Evolutionary conservation across 805 yeast species (phyloP).

Genomic region (Barnettozyma populi): DNA sequence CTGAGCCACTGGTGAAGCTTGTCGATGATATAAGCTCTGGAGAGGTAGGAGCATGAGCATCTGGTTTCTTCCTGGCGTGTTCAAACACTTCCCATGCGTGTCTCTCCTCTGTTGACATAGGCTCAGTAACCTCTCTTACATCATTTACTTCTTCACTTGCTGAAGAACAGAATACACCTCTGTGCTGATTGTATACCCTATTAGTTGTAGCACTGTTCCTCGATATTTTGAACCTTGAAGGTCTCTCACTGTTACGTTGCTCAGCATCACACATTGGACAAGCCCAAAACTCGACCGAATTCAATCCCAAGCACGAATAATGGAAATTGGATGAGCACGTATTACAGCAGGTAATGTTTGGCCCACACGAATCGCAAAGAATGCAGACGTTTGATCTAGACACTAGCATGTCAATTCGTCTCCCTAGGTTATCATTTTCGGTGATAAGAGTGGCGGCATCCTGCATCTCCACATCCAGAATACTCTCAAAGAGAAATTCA

Average conservation of each 20-base stretch:
- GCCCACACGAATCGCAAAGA: conserved; percentile 19
- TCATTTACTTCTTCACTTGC: conserved; percentile 1
- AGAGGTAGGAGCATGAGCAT: not conserved
- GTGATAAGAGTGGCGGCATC: conserved; percentile 4
- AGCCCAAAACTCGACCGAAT: conserved; percentile 30
- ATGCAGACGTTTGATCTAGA: conserved; percentile 20
- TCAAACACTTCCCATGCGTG: conserved; percentile 23
- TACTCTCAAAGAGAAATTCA: conserved; percentile 16
- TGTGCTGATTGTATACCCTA: conserved; percentile 20
- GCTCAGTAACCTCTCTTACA: conserved; percentile 9
- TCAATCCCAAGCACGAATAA: conserved; percentile 33
- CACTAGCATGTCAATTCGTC: conserved; percentile 18
- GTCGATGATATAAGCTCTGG: not conserved
- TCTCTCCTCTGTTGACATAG: conserved; percentile 19
- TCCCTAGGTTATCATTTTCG: conserved; percentile 11
- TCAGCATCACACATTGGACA: conserved; percentile 48
- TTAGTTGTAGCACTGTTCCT: conserved; percentile 25
- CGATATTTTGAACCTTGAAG: conserved; percentile 22
- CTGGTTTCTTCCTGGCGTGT: conserved; percentile 9
- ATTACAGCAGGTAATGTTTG: conserved; percentile 21
- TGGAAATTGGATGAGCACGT: conserved; percentile 38
- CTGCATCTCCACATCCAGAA: conserved; percentile 5
- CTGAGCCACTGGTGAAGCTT: not conserved
- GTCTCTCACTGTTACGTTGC: conserved; percentile 27
- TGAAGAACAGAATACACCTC: not conserved